Evolutionary conservation across 2,329 filamentous ascomycete species (phyloP), one percentile per base, ranked within the genome.

Genomic region (Mycocentrospora acerina): DNA sequence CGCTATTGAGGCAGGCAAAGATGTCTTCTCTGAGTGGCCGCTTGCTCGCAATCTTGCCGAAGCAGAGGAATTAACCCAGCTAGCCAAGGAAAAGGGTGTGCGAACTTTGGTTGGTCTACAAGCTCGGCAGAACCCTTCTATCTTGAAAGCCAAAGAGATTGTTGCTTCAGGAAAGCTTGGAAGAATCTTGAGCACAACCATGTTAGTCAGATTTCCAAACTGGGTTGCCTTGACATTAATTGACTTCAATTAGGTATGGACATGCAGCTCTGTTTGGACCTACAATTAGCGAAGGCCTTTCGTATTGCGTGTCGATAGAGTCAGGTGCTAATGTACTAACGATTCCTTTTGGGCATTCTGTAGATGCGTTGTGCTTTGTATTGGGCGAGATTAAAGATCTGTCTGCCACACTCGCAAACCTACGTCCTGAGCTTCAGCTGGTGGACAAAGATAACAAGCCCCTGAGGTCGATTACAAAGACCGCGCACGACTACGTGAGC

Each of bases 11-110:
- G 69, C 71, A 4, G 54, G 56, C 4, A 64, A 63, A 31, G 62
- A 72, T 29, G 66, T 74, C 10, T 78, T 72, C 38, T 66, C 71
- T n/a, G 75, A 78, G 48, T 76, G 74, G 74, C 75, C 73, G 3
- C 60, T 76, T 1, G 73, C 62, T 0, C 59, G 64, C 3, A 72
- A 67, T 28, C 35, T 69, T 1, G 44, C 55, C 1, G 64, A 76
- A 42, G 67, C 73, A 1, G 63, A 71, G 29, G 71, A 75, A 44
- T 56, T 79, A 14, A 51, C 62, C 0, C 51, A 53, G 1, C 42
- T 76, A 8, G 74, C 74, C 0, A 60, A 66, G 29, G 37, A 57
- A 15, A 70, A 69, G 18, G 64, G 66, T 1, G 62, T 71, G 9
- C 65, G 60, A 32, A 78, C 72, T 0, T 59, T 74, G 16, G 64